Conservation (phyloP, 306 rosid species). For the Acacia confusa region DNA sequence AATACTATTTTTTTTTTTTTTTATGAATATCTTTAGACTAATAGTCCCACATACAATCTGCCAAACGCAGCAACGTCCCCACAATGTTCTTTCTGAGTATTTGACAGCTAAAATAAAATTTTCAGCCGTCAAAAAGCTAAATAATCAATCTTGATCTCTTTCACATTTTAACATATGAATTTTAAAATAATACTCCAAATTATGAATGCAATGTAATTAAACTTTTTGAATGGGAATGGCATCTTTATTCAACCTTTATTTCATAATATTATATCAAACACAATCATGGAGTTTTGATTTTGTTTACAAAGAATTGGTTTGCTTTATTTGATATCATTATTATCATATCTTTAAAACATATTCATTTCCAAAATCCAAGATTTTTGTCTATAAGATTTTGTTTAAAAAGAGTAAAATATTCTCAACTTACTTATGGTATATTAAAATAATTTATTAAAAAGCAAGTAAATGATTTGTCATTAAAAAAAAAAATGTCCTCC, state of each 20-base stretch:
- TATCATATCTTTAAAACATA: conserved; percentile 1
- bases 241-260: conserved; percentile 27
- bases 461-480: neutral
- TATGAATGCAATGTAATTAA: neutral
- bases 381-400: neutral
- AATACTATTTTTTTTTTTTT: too few relatives aligned
- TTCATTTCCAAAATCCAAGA: neutral
- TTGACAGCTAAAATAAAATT: neutral
- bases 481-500: neutral
- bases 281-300: conserved; percentile 34
- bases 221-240: conserved; percentile 16
- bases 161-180: neutral
- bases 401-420: neutral
- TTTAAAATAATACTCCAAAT: neutral
- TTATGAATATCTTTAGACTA: neutral
- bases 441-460: neutral
- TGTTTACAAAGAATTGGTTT: conserved; percentile 28
- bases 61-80: neutral
- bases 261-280: conserved; percentile 27
- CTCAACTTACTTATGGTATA: neutral
- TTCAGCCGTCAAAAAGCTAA: neutral
- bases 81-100: neutral
- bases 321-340: conserved; percentile 34
- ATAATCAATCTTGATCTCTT: neutral
- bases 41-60: neutral